Percentiles rank a stretch among this genome's conserved stretches.
Conservation (phyloP, 306 rosid species). For the Purshia tridentata region DNA sequence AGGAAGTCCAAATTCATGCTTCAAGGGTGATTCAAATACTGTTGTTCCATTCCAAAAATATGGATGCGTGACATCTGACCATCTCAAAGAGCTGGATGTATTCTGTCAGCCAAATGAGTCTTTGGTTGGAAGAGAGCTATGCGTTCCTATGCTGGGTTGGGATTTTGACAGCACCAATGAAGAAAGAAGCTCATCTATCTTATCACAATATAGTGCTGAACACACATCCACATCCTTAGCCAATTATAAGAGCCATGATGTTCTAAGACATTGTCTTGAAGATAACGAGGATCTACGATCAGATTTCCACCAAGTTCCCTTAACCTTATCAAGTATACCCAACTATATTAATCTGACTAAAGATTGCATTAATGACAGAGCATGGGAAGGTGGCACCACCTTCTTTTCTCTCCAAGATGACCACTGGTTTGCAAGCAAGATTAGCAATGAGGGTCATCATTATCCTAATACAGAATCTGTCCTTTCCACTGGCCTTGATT, state of each 20-base stretch:
- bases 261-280: slow-evolving; percentile 34
- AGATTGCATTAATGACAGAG: slow-evolving; percentile 26
- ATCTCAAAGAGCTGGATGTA: slow-evolving; percentile 34
- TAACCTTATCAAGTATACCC: slow-evolving; percentile 34
- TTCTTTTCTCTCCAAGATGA: slow-evolving; percentile 33
- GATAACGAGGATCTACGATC: slow-evolving; percentile 31
- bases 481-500: slow-evolving; percentile 13
- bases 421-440: slow-evolving; percentile 33
- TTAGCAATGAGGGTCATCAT: slow-evolving; percentile 28
- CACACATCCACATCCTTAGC: slow-evolving; percentile 23
- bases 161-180: slow-evolving; percentile 27
- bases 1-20: slow-evolving; percentile 27
- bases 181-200: slow-evolving; percentile 29
- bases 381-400: slow-evolving; percentile 32
- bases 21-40: slow-evolving; percentile 26
- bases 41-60: slow-evolving; percentile 35
- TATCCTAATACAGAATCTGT: slow-evolving; percentile 37
- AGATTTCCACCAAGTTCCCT: slow-evolving; percentile 35
- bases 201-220: slow-evolving; percentile 29
- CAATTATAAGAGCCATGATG: slow-evolving; percentile 35
- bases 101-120: slow-evolving; percentile 20
- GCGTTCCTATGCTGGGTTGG: slow-evolving; percentile 48
- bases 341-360: slow-evolving; percentile 30
- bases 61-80: slow-evolving; percentile 25
- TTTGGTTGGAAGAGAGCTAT: slow-evolving; percentile 32